Conservation (phyloP, 192 early-diverging fungal species). For the Cladochytrium replicatum region DNA sequence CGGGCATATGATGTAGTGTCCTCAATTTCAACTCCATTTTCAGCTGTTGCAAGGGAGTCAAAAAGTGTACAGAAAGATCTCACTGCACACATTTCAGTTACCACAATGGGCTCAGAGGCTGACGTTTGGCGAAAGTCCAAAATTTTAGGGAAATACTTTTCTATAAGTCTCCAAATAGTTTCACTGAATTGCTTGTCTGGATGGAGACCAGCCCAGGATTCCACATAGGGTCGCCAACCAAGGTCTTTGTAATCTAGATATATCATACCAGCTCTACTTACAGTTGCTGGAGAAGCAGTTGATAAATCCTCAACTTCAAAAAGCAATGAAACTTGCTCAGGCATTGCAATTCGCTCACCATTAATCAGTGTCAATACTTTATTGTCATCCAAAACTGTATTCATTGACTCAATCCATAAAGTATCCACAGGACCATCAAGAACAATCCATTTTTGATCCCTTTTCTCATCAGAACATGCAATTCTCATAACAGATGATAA, state of each 20-base stretch:
- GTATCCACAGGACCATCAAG: conserved; percentile 54
- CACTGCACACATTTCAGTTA: conserved; percentile 38
- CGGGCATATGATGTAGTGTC: conserved; percentile 33
- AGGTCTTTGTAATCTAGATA: conserved; percentile 47
- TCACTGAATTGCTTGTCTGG: conserved; percentile 33
- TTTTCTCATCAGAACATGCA: conserved; percentile 43
- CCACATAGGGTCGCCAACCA: conserved; percentile 42
- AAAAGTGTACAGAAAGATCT: conserved; percentile 38
- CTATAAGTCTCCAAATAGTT: conserved; percentile 24
- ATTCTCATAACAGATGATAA: conserved; percentile 42
- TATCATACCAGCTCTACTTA: conserved; percentile 48
- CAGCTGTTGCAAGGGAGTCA: conserved; percentile 33
- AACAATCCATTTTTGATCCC: conserved; percentile 53
- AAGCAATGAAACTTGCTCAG: conserved; percentile 44
- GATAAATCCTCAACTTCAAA: conserved; percentile 54
- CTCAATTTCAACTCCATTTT: conserved; percentile 42
- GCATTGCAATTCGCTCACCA: conserved; percentile 48
- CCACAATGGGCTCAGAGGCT: conserved; percentile 32
- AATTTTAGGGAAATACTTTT: conserved; percentile 37
- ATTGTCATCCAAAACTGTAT: conserved; percentile 53
- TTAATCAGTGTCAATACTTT: conserved; percentile 52
- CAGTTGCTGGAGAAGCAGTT: conserved; percentile 49
- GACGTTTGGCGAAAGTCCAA: conserved; percentile 40
- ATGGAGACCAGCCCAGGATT: conserved; percentile 34
- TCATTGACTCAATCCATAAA: conserved; percentile 57